Conservation (phyloP, 257 asterid genomes). For the Salvia splendens region DNA sequence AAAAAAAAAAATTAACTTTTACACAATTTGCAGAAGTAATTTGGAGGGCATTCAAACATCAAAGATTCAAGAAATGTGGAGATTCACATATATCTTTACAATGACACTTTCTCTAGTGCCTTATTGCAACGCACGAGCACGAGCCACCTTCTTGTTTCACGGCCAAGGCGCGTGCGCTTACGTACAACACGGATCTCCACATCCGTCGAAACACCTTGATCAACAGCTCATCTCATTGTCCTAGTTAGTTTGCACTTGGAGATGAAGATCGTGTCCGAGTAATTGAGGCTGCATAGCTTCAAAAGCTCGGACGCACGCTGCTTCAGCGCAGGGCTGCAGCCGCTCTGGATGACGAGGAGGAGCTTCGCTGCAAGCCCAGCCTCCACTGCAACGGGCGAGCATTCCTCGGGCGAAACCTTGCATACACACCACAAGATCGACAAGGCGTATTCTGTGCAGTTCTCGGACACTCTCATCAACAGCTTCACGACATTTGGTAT, state of each 20-base stretch:
- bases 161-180: slow-evolving; percentile 19
- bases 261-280: slow-evolving; percentile 59
- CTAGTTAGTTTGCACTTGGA: slow-evolving; percentile 73
- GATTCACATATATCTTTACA: slow-evolving; percentile 32
- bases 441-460: slow-evolving; percentile 55
- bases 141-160: neutral
- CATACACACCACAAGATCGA: slow-evolving; percentile 61
- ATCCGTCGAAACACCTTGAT: slow-evolving; percentile 12
- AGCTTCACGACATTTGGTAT: slow-evolving; percentile 58
- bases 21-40: slow-evolving; percentile 34
- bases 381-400: slow-evolving; percentile 63
- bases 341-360: slow-evolving; percentile 78
- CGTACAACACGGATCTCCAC: slow-evolving; percentile 35
- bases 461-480: slow-evolving; percentile 63
- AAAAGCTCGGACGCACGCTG: slow-evolving; percentile 69
- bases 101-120: slow-evolving; percentile 35
- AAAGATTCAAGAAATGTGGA: slow-evolving; percentile 27
- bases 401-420: slow-evolving; percentile 62
- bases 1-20: slow-evolving; percentile 30
- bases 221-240: slow-evolving; percentile 54
- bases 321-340: slow-evolving; percentile 54
- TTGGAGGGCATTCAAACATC: slow-evolving; percentile 23
- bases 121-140: slow-evolving; percentile 18
- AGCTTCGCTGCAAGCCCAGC: slow-evolving; percentile 73
- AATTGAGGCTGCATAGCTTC: slow-evolving; percentile 74